Conservation (phyloP, 2,329 filamentous ascomycete genomes). For the Pezizomycotina sp. region DNA sequence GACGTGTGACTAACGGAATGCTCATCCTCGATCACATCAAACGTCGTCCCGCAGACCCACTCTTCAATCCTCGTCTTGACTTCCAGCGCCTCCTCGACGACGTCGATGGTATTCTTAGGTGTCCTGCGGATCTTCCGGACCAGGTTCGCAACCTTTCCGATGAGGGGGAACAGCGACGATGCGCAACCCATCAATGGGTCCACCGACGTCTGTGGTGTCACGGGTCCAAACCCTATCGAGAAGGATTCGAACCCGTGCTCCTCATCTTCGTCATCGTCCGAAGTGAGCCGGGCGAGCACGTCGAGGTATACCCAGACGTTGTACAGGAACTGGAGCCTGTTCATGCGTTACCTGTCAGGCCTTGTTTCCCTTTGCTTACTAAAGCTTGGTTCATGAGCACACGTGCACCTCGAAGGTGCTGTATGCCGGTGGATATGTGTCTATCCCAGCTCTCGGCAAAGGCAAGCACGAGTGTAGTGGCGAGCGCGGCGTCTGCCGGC, state of each 20-base stretch:
- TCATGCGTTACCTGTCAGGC: constrained; percentile 34
- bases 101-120: constrained; percentile 38
- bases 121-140: constrained; percentile 44
- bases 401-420: constrained; percentile 52
- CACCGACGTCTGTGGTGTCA: constrained; percentile 28
- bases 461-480: constrained; percentile 51
- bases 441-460: constrained; percentile 58
- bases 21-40: constrained; percentile 47
- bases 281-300: constrained; percentile 51
- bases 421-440: constrained; percentile 50
- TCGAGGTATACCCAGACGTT: constrained; percentile 60
- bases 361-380: constrained; percentile 32
- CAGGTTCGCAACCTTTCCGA: constrained; percentile 48
- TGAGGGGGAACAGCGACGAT: constrained; percentile 48
- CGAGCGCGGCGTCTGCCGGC: constrained; percentile 47
- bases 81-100: constrained; percentile 44
- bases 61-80: constrained; percentile 43
- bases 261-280: constrained; percentile 40
- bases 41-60: constrained; percentile 43
- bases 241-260: constrained; percentile 24
- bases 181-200: constrained; percentile 58
- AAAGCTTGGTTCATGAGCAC: constrained; percentile 46
- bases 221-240: constrained; percentile 25
- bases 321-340: constrained; percentile 47
- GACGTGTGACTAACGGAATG: too few relatives aligned